Base-by-base conservation (phyloP, 441 rosid genomes). In the Gossypium schwendimanii region DNA sequence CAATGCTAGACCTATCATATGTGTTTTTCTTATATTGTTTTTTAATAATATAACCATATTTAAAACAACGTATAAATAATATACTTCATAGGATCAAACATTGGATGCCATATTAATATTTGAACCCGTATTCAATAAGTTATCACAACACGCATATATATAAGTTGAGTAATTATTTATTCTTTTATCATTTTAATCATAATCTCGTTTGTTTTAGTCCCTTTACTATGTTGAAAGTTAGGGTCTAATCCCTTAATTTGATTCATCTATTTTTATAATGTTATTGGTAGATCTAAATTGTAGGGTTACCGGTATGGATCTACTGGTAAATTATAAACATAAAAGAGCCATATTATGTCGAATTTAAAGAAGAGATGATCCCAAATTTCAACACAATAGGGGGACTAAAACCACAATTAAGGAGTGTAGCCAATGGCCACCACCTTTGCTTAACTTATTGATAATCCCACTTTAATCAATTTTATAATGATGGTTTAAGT, bases 391-490 rank as follows among this genome's bases (percentile, higher is more conserved):
- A 52, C 21, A 17, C 2, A 7, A 8, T 6, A 17, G 6, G 18
- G 0, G 20, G 57, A 52, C 57, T 52, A 52, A 52, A 52, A 4
- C 23, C 23, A 6, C 6, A 52, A 52, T 52, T 6, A 52, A 18
- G 18, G 8, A 4, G 23, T 53, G 18, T 53, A 53, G 7, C 20
- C 20, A 21, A 50, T 47, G 18, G 11, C 23, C 44, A 55, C 49
- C 28, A 10, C 59, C 55, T 69, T 73, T 79, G 74, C 87, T 71
- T 79, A 18, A 24, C 45, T 18, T 54, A 21, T 63, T 54, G 75
- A 80, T 75, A 77, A 6, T 12, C n/a, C 18, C 77, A 47, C 70
- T 63, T 49, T 63, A 14, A 39, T 70, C 21, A 17, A 59, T 20
- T 23, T 52, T 63, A 9, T 62, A 17, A 61, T 66, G 50, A 54